These are phyloP conservation scores for Zymoseptoria brevis DNA, from an alignment of 2,329 filamentous ascomycete species.

Conservation along the genomic window DNA sequence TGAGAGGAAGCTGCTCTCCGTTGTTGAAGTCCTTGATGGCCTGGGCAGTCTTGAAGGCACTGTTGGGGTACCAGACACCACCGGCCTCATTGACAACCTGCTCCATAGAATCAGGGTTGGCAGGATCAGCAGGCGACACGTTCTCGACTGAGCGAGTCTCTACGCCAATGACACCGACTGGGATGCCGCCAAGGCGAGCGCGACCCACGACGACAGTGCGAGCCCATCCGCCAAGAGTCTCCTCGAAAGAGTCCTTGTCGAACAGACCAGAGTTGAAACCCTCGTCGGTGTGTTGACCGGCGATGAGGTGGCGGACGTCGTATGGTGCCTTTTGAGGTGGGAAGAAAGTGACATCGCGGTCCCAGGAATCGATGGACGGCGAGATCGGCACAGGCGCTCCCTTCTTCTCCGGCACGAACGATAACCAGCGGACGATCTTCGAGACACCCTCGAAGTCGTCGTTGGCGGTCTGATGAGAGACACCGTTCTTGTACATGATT, in stretches of 20 bases:
- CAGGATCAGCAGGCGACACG: slow-evolving; percentile 89
- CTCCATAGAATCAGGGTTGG: slow-evolving; percentile 97
- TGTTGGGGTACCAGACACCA: slow-evolving; percentile 99
- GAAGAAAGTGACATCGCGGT: slow-evolving; percentile 79
- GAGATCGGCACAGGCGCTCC: slow-evolving; percentile 87
- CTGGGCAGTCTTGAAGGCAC: slow-evolving; percentile 98
- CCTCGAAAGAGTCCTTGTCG: slow-evolving; percentile 92
- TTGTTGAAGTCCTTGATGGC: slow-evolving; percentile 99
- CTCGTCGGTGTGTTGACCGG: slow-evolving; percentile 74
- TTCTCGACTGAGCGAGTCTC: slow-evolving; percentile 96
- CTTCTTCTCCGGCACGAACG: slow-evolving; percentile 93
- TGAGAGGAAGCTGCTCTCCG: slow-evolving; percentile 92
- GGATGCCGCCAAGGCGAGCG: slow-evolving; percentile 91
- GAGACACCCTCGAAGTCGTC: slow-evolving; percentile 97
- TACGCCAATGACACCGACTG: slow-evolving; percentile 95
- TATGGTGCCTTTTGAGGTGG: slow-evolving; percentile 77
- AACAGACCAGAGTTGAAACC: slow-evolving; percentile 89
- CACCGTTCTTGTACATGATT: slow-evolving; percentile 99
- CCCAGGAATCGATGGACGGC: slow-evolving; percentile 77
- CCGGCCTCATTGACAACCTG: slow-evolving; percentile 90
- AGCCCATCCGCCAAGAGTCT: slow-evolving; percentile 94
- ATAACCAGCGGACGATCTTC: slow-evolving; percentile 97
- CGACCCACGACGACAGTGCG: slow-evolving; percentile 94
- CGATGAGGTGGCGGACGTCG: slow-evolving; percentile 90
- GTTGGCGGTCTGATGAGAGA: slow-evolving; percentile 95